A percentile compares a stretch with the other conserved stretches of the same genome.
Conservation (phyloP, 2,329 filamentous ascomycete species). For the Cladosporium sp. region DNA sequence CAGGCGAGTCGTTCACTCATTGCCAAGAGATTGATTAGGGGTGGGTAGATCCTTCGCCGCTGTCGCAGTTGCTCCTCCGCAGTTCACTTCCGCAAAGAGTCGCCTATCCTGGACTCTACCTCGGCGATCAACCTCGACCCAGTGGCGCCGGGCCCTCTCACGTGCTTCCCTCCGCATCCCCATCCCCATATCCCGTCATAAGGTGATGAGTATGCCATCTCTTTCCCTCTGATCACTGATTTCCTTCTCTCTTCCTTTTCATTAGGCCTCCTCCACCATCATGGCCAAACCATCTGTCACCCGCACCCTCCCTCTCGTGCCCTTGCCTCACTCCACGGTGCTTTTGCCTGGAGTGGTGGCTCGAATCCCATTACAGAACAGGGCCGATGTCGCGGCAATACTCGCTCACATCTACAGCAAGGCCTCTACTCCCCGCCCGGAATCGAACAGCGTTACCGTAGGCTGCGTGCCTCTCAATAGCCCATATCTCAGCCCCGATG, state of each 20-base stretch:
- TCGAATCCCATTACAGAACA: constrained; percentile 75
- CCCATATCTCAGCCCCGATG: constrained; percentile 66
- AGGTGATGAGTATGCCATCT: not conserved
- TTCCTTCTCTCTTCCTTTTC: not conserved
- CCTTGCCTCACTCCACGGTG: constrained; percentile 72
- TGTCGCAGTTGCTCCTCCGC: not conserved
- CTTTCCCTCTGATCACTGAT: constrained; percentile 1
- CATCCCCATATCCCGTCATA: constrained; percentile 1
- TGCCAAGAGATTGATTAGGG: too few species aligned
- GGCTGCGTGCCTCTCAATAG: constrained; percentile 84
- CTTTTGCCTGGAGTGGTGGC: constrained; percentile 81
- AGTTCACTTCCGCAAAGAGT: constrained; percentile 3
- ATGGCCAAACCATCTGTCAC: constrained; percentile 17
- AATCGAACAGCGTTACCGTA: constrained; percentile 67
- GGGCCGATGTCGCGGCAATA: constrained; percentile 82
- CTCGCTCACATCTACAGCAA: constrained; percentile 80
- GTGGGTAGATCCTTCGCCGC: too few species aligned
- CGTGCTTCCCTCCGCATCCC: constrained; percentile 9
- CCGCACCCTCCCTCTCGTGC: constrained; percentile 66
- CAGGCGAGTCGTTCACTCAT: too few species aligned
- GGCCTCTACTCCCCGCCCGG: constrained; percentile 58
- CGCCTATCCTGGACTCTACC: constrained; percentile 7
- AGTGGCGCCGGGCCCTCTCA: constrained; percentile 11
- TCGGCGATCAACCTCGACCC: constrained; percentile 8
- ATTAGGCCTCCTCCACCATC: not conserved